Conservation (phyloP, 108 stramenopile species). For the Nannochloropsis gaditana region DNA sequence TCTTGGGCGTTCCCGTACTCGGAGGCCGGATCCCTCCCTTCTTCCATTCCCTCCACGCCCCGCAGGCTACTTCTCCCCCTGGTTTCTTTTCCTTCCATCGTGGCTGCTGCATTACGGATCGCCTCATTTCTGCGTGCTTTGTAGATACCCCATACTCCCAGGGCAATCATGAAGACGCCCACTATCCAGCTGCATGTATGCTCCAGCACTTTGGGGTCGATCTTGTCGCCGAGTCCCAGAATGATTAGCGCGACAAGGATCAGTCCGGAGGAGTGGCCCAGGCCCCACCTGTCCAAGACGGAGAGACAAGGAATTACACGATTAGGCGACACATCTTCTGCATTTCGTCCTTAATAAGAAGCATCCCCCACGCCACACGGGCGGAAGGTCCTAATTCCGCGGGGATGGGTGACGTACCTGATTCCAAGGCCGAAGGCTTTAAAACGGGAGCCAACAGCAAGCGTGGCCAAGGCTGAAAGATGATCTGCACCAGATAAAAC, state of each 20-base stretch:
- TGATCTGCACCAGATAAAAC: slow-evolving; percentile 36
- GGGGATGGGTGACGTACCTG: background rate
- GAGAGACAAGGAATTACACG: no score
- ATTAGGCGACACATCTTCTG: no score
- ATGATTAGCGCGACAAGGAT: slow-evolving; percentile 32
- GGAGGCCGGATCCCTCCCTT: no score
- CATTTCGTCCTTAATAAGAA: no score
- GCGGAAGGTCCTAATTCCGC: no score
- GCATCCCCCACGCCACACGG: no score
- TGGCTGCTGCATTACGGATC: slow-evolving; percentile 8
- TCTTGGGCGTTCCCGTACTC: no score
- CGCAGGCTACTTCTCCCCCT: background rate
- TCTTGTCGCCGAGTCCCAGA: slow-evolving; percentile 24
- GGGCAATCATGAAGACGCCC: slow-evolving; percentile 33
- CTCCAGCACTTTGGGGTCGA: slow-evolving; percentile 23
- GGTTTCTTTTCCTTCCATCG: background rate
- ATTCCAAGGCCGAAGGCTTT: slow-evolving; percentile 34
- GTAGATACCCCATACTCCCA: slow-evolving; percentile 25
- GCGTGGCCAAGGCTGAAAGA: slow-evolving; percentile 35
- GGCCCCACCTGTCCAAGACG: slow-evolving; percentile 24
- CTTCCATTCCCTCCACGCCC: background rate
- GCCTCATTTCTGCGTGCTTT: background rate
- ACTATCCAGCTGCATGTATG: slow-evolving; percentile 27
- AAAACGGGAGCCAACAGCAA: slow-evolving; percentile 28
- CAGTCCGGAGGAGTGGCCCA: slow-evolving; percentile 38